Evolutionary conservation across 2,329 filamentous ascomycete species (phyloP).

Genomic region (Aspergillus sclerotialis): DNA sequence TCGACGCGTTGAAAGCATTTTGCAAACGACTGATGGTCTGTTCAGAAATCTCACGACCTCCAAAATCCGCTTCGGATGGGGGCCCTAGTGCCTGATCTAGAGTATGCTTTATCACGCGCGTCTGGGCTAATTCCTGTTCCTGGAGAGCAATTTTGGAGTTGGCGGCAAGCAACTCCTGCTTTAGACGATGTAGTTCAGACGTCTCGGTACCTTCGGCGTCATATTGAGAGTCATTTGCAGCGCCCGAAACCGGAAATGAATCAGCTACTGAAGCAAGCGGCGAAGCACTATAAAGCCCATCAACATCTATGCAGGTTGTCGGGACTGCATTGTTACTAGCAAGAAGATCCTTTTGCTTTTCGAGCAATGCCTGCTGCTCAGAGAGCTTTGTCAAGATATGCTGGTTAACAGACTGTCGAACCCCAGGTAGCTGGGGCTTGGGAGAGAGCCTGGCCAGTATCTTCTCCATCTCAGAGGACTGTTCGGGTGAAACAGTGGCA

Average conservation of each 20-base stretch:
- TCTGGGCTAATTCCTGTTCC: constrained; percentile 55
- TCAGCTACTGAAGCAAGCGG: constrained; percentile 11
- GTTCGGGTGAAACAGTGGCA: constrained; percentile 18
- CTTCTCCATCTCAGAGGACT: constrained; percentile 55
- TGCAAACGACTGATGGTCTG: constrained; percentile 46
- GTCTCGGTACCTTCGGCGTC: constrained; percentile 24
- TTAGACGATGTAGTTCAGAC: constrained; percentile 49
- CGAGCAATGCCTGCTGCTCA: constrained; percentile 60
- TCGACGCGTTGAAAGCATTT: constrained; percentile 47
- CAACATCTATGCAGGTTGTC: constrained; percentile 11
- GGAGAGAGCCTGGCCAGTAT: constrained; percentile 39
- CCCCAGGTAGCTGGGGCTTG: constrained; percentile 18
- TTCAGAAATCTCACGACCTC: constrained; percentile 42
- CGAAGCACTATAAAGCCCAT: constrained; percentile 13
- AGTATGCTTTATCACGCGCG: constrained; percentile 54
- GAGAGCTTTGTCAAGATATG: constrained; percentile 60
- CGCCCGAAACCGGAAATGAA: constrained; percentile 4
- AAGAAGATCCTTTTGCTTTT: constrained; percentile 52
- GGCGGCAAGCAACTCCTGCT: constrained; percentile 50
- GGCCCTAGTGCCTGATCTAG: constrained; percentile 52
- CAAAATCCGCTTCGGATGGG: constrained; percentile 47
- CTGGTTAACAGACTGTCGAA: constrained; percentile 11
- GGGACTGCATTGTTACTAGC: constrained; percentile 10
- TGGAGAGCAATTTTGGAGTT: constrained; percentile 54
- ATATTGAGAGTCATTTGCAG: constrained; percentile 7